phyloP scores from a whole-genome alignment of 75 land plant species.

The Selaginella tamariscina region DNA sequence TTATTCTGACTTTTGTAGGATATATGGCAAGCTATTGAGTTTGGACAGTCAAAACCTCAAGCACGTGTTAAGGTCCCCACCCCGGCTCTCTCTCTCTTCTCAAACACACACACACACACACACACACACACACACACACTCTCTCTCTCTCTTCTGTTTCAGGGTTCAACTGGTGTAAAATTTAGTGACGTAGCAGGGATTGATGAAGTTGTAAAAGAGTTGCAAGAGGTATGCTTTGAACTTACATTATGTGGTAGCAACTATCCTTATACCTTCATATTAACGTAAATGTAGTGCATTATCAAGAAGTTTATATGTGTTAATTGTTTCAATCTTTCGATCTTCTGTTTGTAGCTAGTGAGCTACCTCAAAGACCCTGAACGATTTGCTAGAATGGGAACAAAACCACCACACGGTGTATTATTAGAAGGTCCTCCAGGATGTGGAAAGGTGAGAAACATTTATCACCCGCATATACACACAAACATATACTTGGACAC shows the following conservation, averaged over 20 bases:
- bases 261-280: too few species aligned
- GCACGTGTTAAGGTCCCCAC: constrained; percentile 96
- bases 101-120: too few species aligned
- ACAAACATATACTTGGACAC: too few species aligned
- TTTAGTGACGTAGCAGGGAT: constrained; percentile 93
- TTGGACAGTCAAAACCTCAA: constrained; percentile 87
- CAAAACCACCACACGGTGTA: constrained; percentile 93
- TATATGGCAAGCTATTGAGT: constrained; percentile 94
- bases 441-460: constrained; percentile 73
- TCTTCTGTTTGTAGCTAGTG: constrained; percentile 40
- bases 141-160: constrained; percentile 11
- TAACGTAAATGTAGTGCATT: too few species aligned
- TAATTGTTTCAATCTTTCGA: not conserved
- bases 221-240: constrained; percentile 63
- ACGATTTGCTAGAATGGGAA: constrained; percentile 64
- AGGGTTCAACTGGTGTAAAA: constrained; percentile 87
- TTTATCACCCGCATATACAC: too few species aligned
- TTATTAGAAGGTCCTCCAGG: constrained; percentile 93
- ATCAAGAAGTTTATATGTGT: not conserved
- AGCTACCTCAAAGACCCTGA: constrained; percentile 88
- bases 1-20: constrained; percentile 33
- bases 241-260: too few species aligned
- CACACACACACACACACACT: too few species aligned
- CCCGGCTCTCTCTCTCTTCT: too few species aligned
- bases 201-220: constrained; percentile 81